Evolutionary conservation across 164 flowering plant genomes (phyloP).

Genomic region (Annona squamosa): DNA sequence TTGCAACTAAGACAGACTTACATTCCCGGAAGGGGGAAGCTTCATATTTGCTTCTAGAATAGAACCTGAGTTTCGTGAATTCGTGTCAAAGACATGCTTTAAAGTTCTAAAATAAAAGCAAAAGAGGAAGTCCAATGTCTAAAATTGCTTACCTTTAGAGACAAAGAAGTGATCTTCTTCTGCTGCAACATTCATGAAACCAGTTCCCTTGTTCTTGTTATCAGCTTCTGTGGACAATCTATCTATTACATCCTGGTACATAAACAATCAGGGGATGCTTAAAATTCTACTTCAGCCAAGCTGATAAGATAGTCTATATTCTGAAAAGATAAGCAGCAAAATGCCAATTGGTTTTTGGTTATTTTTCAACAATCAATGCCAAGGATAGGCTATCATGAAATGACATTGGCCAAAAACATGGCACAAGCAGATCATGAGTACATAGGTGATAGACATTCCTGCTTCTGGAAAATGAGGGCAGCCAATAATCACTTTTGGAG

Average conservation of each 20-base stretch:
- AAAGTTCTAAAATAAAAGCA: neutral
- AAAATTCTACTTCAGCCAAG: neutral
- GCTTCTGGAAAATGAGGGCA: neutral
- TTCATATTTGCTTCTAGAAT: too few species aligned
- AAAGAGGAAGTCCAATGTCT: neutral
- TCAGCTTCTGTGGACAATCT: conserved; percentile 19
- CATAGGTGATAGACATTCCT: neutral
- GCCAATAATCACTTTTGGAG: neutral
- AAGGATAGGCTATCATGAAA: too few species aligned
- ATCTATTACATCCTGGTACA: conserved; percentile 32
- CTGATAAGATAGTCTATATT: neutral
- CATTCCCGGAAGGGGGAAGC: too few species aligned
- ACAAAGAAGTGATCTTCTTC: conserved; percentile 5
- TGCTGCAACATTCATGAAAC: too few species aligned
- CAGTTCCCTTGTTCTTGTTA: conserved; percentile 8
- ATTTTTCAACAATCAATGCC: too few species aligned
- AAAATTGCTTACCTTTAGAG: conserved; percentile 1
- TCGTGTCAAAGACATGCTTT: neutral
- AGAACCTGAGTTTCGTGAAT: too few species aligned
- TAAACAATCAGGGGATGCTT: neutral
- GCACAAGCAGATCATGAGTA: neutral
- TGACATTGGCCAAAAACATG: neutral
- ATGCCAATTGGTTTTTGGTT: neutral
- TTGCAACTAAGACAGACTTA: too few species aligned
- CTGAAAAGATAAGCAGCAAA: neutral